Percentiles rank a stretch among this genome's conserved stretches.
Conservation (phyloP, 371 early-diverging fungal genomes). For the Lichtheimia ornata region DNA sequence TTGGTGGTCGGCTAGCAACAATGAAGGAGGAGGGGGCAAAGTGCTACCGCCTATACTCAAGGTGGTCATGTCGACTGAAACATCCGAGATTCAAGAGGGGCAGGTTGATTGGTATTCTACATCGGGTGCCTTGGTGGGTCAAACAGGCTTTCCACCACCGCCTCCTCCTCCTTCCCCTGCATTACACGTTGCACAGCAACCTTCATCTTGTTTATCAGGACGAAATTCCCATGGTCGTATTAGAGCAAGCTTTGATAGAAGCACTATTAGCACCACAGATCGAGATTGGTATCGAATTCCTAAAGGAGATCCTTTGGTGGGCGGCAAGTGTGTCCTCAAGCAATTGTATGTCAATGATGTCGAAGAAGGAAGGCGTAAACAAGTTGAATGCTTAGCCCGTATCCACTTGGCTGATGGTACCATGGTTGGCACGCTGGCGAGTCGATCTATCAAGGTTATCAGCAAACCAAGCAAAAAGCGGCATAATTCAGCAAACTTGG, state of each 20-base stretch:
- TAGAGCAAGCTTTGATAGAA: slow-evolving; percentile 4
- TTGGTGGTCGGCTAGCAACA: slow-evolving; percentile 45
- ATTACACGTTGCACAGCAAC: too few species aligned
- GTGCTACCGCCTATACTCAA: slow-evolving; percentile 25
- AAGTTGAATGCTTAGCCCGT: slow-evolving; percentile 70
- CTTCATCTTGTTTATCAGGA: too few species aligned
- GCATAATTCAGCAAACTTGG: slow-evolving; percentile 82
- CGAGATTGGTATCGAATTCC: slow-evolving; percentile 5
- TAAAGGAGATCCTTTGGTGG: slow-evolving; percentile 33
- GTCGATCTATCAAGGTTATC: slow-evolving; percentile 82
- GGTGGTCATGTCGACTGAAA: slow-evolving; percentile 10
- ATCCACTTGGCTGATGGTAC: slow-evolving; percentile 63
- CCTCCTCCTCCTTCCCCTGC: neutral
- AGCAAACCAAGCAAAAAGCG: slow-evolving; percentile 86
- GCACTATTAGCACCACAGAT: slow-evolving; percentile 6
- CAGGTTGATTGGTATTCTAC: neutral
- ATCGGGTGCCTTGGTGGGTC: neutral
- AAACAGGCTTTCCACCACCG: neutral
- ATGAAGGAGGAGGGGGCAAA: neutral
- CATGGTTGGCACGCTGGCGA: slow-evolving; percentile 65
- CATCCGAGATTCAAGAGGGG: slow-evolving; percentile 1
- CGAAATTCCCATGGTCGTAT: neutral
- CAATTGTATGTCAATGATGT: slow-evolving; percentile 82
- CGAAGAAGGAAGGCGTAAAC: slow-evolving; percentile 74
- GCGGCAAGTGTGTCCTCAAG: slow-evolving; percentile 77